Conservation (phyloP, 2,329 filamentous ascomycete species). For the Aspergillus udagawae region DNA sequence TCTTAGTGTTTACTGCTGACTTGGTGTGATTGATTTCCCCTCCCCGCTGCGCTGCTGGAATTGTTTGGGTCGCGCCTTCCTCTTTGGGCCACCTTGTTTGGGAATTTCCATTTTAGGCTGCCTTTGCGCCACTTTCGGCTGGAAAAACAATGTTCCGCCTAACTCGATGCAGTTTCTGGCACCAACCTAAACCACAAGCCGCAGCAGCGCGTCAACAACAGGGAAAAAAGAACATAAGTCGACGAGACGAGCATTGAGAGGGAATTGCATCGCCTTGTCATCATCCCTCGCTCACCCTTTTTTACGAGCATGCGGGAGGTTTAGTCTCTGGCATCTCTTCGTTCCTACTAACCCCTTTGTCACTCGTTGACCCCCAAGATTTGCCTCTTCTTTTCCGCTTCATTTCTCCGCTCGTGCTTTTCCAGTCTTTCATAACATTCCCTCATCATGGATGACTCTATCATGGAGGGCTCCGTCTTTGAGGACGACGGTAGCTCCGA, state of each 20-base stretch:
- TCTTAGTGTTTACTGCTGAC: slow-evolving; percentile 5
- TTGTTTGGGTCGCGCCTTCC: slow-evolving; percentile 19
- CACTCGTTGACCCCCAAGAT: slow-evolving; percentile 5
- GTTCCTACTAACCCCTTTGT: slow-evolving; percentile 1
- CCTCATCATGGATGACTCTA: slow-evolving; percentile 34
- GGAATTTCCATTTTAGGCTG: slow-evolving; percentile 25
- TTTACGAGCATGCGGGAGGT: slow-evolving; percentile 1
- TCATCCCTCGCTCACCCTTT: background rate
- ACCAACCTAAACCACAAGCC: slow-evolving; percentile 3
- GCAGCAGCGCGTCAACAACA: slow-evolving; percentile 26
- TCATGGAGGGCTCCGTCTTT: slow-evolving; percentile 59
- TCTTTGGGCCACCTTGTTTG: slow-evolving; percentile 27
- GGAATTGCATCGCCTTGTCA: background rate
- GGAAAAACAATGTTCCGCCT: slow-evolving; percentile 26
- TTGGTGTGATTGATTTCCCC: slow-evolving; percentile 6
- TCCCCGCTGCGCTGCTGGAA: slow-evolving; percentile 1
- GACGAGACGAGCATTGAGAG: slow-evolving; percentile 4
- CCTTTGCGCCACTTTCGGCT: slow-evolving; percentile 9
- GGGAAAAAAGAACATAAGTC: slow-evolving; percentile 16
- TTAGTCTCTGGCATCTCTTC: slow-evolving; percentile 2
- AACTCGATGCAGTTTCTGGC: slow-evolving; percentile 20
- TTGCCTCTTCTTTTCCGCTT: slow-evolving; percentile 5
- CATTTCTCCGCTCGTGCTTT: background rate
- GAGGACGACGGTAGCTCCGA: slow-evolving; percentile 56
- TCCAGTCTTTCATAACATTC: background rate